Evolutionary conservation across 352 stramenopile species (phyloP).

Genomic region (Globisporangium nunn): DNA sequence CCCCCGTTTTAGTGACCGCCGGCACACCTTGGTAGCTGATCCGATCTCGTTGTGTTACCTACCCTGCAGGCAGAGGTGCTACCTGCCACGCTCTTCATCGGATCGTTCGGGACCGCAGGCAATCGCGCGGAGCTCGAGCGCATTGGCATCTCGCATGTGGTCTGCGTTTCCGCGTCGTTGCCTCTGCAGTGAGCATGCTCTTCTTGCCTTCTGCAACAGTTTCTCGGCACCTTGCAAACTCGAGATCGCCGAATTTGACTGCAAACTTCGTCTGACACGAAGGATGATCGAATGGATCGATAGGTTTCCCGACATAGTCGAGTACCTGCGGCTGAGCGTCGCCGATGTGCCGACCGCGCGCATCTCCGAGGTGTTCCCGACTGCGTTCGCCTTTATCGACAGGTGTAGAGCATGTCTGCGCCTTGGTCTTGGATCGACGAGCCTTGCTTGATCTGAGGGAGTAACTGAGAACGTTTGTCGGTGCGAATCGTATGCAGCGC

Average conservation of each 20-base stretch:
- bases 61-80: conserved; percentile 20
- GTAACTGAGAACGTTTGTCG: background rate
- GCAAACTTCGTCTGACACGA: background rate
- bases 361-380: conserved; percentile 41
- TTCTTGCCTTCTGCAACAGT: background rate
- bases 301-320: conserved; percentile 43
- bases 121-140: conserved; percentile 36
- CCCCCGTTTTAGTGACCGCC: background rate
- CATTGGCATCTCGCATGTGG: conserved; percentile 44
- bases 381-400: conserved; percentile 54
- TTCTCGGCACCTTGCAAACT: background rate
- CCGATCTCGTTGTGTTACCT: background rate
- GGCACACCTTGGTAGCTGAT: no score
- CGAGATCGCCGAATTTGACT: background rate
- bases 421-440: background rate
- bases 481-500: conserved; percentile 18
- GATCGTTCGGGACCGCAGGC: conserved; percentile 51
- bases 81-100: conserved; percentile 44
- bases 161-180: conserved; percentile 44
- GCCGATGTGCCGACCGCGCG: conserved; percentile 29
- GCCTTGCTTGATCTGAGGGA: background rate
- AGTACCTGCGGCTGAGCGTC: conserved; percentile 46
- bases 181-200: conserved; percentile 26
- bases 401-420: conserved; percentile 15
- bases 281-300: background rate